Evolutionary conservation across 108 stramenopile species (phyloP).

Genomic region (Chaetoceros muelleri): DNA sequence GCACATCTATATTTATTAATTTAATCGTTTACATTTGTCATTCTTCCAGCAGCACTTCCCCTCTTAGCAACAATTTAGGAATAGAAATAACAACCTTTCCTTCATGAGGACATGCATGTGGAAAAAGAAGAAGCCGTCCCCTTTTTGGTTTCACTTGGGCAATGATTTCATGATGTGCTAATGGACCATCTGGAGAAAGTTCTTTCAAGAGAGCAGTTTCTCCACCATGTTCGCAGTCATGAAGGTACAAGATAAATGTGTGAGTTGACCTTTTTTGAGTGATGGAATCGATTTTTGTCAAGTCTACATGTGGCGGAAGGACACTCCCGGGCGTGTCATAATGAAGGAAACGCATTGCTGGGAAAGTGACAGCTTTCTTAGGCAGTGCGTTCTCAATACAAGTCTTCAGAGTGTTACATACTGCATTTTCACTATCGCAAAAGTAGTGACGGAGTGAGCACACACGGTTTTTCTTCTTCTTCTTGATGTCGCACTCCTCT

Average conservation of each 20-base stretch:
- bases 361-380: slow-evolving; percentile 28
- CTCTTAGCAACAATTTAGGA: slow-evolving; percentile 68
- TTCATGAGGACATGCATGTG: slow-evolving; percentile 61
- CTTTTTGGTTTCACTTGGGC: slow-evolving; percentile 36
- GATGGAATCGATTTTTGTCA: slow-evolving; percentile 40
- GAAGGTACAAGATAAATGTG: slow-evolving; percentile 68
- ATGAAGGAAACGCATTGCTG: slow-evolving; percentile 62
- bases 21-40: too few species aligned
- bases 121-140: slow-evolving; percentile 62
- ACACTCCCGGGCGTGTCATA: slow-evolving; percentile 34
- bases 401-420: slow-evolving; percentile 19
- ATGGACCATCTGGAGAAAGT: slow-evolving; percentile 16
- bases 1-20: too few species aligned
- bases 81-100: slow-evolving; percentile 44
- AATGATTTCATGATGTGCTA: too few species aligned
- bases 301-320: slow-evolving; percentile 63
- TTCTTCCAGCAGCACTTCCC: too few species aligned
- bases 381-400: slow-evolving; percentile 13
- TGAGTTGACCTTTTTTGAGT: slow-evolving; percentile 48
- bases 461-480: slow-evolving; percentile 12
- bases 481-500: slow-evolving; percentile 17
- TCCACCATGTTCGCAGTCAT: slow-evolving; percentile 44
- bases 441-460: slow-evolving; percentile 51
- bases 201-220: slow-evolving; percentile 52
- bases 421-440: slow-evolving; percentile 46